A percentile compares a stretch with the other conserved stretches of the same genome.
Evolutionary conservation across 768 basidiomycete genomes (phyloP).

Genomic region (Tylopilus cervinicoccineus): DNA sequence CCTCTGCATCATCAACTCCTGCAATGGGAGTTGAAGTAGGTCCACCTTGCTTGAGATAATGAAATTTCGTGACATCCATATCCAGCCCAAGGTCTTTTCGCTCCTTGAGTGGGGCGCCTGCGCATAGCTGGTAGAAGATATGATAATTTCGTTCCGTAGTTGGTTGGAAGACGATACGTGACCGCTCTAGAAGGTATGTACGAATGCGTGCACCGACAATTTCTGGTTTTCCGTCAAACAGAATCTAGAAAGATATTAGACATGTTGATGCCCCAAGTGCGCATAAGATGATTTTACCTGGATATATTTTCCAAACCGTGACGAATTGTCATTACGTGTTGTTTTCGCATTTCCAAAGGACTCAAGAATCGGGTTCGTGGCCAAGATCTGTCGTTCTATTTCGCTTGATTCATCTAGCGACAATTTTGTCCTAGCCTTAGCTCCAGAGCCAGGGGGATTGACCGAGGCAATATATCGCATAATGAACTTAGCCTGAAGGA

Average conservation of each 20-base stretch:
- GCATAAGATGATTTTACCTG: slow-evolving; percentile 48
- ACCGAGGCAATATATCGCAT: slow-evolving; percentile 99
- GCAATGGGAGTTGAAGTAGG: slow-evolving; percentile 78
- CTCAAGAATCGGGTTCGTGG: slow-evolving; percentile 99
- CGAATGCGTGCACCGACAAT: slow-evolving; percentile 99
- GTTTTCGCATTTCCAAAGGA: slow-evolving; percentile 99
- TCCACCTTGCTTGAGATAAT: slow-evolving; percentile 92
- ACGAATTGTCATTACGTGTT: slow-evolving; percentile 98
- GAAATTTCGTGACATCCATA: slow-evolving; percentile 79
- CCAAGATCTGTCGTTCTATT: slow-evolving; percentile 94
- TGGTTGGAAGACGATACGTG: slow-evolving; percentile 96
- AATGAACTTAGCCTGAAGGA: slow-evolving; percentile 86
- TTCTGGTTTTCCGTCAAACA: slow-evolving; percentile 93
- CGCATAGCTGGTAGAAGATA: slow-evolving; percentile 99
- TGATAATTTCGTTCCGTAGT: slow-evolving; percentile 98
- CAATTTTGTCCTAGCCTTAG: slow-evolving; percentile 63
- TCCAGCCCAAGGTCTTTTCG: slow-evolving; percentile 93
- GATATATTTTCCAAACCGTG: slow-evolving; percentile 98
- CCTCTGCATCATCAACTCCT: slow-evolving; percentile 95
- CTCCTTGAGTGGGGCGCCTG: slow-evolving; percentile 93
- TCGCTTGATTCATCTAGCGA: slow-evolving; percentile 87
- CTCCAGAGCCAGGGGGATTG: slow-evolving; percentile 68
- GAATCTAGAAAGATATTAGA: slow-evolving; percentile 54
- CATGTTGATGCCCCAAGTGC: not conserved
- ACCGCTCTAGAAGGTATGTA: slow-evolving; percentile 96